Base-by-base conservation (phyloP, 129 eudicot species). In the Silybum marianum region DNA sequence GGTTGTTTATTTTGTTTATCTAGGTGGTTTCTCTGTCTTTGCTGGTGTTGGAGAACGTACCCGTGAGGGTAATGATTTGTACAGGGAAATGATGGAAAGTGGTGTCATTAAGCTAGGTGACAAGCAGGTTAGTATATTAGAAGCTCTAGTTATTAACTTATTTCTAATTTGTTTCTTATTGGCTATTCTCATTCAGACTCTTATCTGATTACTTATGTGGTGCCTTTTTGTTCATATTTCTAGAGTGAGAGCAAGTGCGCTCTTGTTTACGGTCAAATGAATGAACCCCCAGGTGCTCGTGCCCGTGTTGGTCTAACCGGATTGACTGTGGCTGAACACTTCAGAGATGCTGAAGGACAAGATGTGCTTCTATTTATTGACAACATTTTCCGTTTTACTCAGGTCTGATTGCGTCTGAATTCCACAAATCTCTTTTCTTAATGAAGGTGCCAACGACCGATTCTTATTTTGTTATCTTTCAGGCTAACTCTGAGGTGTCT, bases 291-390 rank as follows among this genome's bases (percentile, higher is more conserved):
- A 28, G 89, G 89, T 83, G 87, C 87, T 26, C 89, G 89, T 83
- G 87, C 87, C 63, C 89, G 89, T 76, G 89, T 86, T 70, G 89
- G 84, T 36, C 74, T 86, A 4, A 86, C 89, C 2, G 89, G 89
- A 2, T 36, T 86, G 82, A 86, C 89, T 0, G 87, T 95, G 19
- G 99, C 99, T 68, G 99, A 95, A 81, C 99, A 95, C 87, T 95
- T 95, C 91, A 89, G 99, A 86, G 99, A 95, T 89, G 99, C 99
- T 46, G 99, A 95, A 77, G 99, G 99, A 32, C 99, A 95, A 83
- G 99, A 95, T 18, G 99, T 95, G 93, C 93, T 95, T 80, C 87
- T 95, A 36, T 95, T 95, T 80, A 92, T 95, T 79, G 99, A 95
- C 88, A 95, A 95, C 84, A 95, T 95, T 80, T 95, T 86, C 85